Conservation (phyloP, 768 basidiomycete species). For the Auricularia auricula-judae region DNA sequence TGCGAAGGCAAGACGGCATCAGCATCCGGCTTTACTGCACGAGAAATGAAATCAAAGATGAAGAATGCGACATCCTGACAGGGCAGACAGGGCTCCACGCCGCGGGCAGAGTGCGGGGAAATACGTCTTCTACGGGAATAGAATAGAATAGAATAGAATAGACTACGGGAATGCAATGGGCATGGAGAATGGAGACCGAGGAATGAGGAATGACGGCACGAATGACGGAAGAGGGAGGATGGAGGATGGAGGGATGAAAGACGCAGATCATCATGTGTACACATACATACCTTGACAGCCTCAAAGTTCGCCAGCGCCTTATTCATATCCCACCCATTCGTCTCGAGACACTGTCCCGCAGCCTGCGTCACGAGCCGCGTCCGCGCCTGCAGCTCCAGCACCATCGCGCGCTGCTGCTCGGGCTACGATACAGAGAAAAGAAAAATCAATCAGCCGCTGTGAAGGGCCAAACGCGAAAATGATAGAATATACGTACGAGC, state of each 20-base stretch:
- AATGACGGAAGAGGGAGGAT: no score
- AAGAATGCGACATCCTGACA: no score
- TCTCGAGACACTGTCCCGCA: conserved; percentile 73
- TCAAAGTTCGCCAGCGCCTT: conserved; percentile 78
- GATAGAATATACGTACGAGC: conserved; percentile 37
- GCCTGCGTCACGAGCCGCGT: conserved; percentile 75
- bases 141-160: no score
- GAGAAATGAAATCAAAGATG: no score
- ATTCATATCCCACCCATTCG: conserved; percentile 77
- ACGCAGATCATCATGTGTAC: background rate
- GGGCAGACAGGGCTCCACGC: no score
- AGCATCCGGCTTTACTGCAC: background rate
- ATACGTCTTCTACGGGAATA: no score
- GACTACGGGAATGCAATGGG: no score
- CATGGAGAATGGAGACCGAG: no score
- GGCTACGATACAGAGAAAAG: no score
- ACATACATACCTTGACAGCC: conserved; percentile 62
- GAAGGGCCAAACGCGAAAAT: background rate
- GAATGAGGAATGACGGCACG: no score
- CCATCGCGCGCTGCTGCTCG: conserved; percentile 57
- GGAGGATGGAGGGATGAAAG: no score
- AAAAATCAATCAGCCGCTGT: conserved; percentile 4
- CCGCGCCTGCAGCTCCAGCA: conserved; percentile 56
- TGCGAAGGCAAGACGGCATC: conserved; percentile 16
- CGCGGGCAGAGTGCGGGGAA: no score